Evolutionary conservation across 371 early-diverging fungal genomes (phyloP).

Genomic region (Fennellomyces sp.): DNA sequence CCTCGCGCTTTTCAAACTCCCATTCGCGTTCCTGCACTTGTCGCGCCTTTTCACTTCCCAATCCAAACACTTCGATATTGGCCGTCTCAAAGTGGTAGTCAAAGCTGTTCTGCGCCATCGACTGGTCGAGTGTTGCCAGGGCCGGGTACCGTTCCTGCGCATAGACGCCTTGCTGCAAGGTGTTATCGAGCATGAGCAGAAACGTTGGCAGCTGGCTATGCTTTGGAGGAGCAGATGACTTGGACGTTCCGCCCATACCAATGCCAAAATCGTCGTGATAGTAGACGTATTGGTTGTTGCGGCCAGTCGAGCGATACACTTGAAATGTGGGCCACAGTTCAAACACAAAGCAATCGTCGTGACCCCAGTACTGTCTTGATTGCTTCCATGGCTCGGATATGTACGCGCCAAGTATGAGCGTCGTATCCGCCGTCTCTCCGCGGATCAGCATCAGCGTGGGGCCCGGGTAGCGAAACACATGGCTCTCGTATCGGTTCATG

Average conservation of each 20-base stretch:
- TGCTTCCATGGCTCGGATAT: constrained; percentile 64
- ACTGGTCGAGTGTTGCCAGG: constrained; percentile 28
- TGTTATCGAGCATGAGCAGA: constrained; percentile 42
- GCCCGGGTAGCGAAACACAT: constrained; percentile 69
- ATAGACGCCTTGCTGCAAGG: constrained; percentile 51
- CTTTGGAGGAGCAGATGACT: constrained; percentile 4
- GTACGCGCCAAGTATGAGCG: constrained; percentile 51
- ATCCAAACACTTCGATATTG: constrained; percentile 64
- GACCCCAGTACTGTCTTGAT: constrained; percentile 57
- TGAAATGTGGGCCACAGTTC: constrained; percentile 62
- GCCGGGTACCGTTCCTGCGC: constrained; percentile 44
- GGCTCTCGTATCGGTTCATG: constrained; percentile 67
- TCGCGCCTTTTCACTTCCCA: constrained; percentile 52
- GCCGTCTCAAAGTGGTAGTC: constrained; percentile 47
- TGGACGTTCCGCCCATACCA: constrained; percentile 55
- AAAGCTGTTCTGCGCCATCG: constrained; percentile 16
- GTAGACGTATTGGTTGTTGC: constrained; percentile 47
- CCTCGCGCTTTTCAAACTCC: constrained; percentile 63
- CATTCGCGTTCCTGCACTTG: constrained; percentile 51
- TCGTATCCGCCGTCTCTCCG: constrained; percentile 6
- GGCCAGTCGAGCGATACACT: constrained; percentile 42
- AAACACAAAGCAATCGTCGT: constrained; percentile 50
- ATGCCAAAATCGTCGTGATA: constrained; percentile 61
- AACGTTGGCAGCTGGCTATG: constrained; percentile 10
- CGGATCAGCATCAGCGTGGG: constrained; percentile 60